Base-by-base conservation (phyloP, 2,329 filamentous ascomycete species). In the Aureobasidium melanogenum region DNA sequence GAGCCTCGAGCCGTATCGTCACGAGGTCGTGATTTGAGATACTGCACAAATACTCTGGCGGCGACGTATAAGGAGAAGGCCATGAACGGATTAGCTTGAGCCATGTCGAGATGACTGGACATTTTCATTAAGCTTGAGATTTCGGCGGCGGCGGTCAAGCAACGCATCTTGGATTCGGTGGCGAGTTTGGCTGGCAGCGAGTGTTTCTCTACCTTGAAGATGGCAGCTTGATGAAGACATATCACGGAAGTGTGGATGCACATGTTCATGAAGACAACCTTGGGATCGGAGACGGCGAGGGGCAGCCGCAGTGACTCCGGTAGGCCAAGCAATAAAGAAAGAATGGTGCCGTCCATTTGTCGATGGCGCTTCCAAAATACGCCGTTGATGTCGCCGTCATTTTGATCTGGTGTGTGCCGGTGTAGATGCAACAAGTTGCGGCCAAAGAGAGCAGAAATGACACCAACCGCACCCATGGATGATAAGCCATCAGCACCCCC, bases 51-150 rank as follows among this genome's bases (percentile, higher is more conserved):
- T 0, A 97, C 93, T 56, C 94, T 84, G 24, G 93, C 90, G 12
- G 93, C 88, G n/a, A 97, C 92, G 68, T 97, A 97, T 46, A 99
- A 82, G 70, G 91, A 96, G 74, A 97, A 97, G 0, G 91, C 91
- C 68, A 96, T 88, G 72, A 97, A 97, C 0, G 93, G 91, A 67
- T 97, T 96, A 84, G 96, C 90, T 91, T 97, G 77, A 50, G 89
- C 85, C 56, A 97, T 79, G 71, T 99, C 94, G 71, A 93, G 81
- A 72, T 97, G 92, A 57, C 91, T 93, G 62, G 96, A 88, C 83
- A 93, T 91, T 63, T 90, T 87, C 94, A 97, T 97, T 65, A 96
- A 93, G 67, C 86, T 92, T 9, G 92, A 89, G 70, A 97, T 95
- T 71, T 97, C 92, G 62, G 92, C 91, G 30, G 94, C 94, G 14